Evolutionary conservation across 352 stramenopile genomes (phyloP).

Genomic region (Phytophthora vignae): DNA sequence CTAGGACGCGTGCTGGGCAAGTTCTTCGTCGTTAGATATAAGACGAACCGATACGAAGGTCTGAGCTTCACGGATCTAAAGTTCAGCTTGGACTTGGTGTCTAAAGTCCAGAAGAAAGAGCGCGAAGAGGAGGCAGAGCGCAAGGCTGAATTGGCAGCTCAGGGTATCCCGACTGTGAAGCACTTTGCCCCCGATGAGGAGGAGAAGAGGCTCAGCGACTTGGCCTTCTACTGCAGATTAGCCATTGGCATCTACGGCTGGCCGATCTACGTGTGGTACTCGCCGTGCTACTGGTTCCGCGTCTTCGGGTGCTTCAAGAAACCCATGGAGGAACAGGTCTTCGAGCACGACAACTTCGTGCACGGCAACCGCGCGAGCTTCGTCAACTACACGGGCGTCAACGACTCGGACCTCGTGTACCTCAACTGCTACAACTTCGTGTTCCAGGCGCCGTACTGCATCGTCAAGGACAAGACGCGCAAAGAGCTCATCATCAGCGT

Average conservation of each 20-base stretch:
- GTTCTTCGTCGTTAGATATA: constrained; percentile 81
- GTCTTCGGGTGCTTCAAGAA: constrained; percentile 68
- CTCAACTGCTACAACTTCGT: constrained; percentile 84
- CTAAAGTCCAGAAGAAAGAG: constrained; percentile 64
- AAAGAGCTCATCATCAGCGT: constrained; percentile 80
- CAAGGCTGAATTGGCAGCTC: constrained; percentile 33
- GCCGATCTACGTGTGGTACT: constrained; percentile 83
- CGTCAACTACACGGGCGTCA: constrained; percentile 73
- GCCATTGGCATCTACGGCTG: constrained; percentile 85
- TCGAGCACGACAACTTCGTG: constrained; percentile 73
- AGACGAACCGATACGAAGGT: constrained; percentile 66
- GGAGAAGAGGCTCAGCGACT: constrained; percentile 52
- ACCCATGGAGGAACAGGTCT: constrained; percentile 50
- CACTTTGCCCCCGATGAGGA: constrained; percentile 56
- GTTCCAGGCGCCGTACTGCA: constrained; percentile 79
- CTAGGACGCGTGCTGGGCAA: constrained; percentile 71
- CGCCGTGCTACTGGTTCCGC: constrained; percentile 74
- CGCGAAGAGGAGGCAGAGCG: constrained; percentile 43
- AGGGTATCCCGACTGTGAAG: constrained; percentile 29
- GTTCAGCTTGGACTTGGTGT: constrained; percentile 74
- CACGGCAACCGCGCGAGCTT: constrained; percentile 74
- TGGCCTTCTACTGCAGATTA: constrained; percentile 72
- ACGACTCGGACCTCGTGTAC: constrained; percentile 69
- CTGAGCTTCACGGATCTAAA: constrained; percentile 78
- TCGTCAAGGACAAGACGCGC: constrained; percentile 69